Conservation (phyloP, 257 asterid genomes). For the Linaria vulgaris region DNA sequence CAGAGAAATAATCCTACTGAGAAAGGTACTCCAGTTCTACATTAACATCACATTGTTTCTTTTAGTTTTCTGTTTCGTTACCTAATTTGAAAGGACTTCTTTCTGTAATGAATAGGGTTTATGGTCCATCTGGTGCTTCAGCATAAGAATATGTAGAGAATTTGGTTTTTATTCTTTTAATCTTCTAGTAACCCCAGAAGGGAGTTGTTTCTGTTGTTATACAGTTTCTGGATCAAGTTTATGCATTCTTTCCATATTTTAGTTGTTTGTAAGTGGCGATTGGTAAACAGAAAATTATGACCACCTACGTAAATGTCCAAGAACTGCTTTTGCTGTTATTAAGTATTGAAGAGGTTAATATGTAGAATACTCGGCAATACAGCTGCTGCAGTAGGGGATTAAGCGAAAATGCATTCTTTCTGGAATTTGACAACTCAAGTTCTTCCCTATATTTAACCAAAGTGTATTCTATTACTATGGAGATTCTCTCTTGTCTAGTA, state of each 20-base stretch:
- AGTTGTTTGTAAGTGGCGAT: background rate
- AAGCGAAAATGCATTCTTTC: background rate
- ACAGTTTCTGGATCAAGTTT: slow-evolving; percentile 10
- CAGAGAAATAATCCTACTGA: slow-evolving; percentile 67
- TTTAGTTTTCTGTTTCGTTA: slow-evolving; percentile 11
- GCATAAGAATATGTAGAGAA: background rate
- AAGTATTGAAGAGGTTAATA: slow-evolving; percentile 6
- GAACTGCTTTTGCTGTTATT: background rate
- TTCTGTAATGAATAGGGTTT: slow-evolving; percentile 1
- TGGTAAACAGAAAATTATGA: slow-evolving; percentile 15
- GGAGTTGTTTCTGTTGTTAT: slow-evolving; percentile 2
- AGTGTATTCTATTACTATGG: slow-evolving; percentile 13
- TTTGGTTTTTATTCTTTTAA: background rate
- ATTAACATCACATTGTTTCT: background rate
- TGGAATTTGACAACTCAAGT: slow-evolving; percentile 1
- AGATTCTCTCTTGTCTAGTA: background rate
- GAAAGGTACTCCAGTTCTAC: slow-evolving; percentile 51
- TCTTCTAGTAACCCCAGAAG: no score
- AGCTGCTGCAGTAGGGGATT: slow-evolving; percentile 13
- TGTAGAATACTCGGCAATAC: background rate
- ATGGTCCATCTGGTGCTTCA: slow-evolving; percentile 9
- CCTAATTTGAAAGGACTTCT: slow-evolving; percentile 1
- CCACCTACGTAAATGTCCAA: background rate
- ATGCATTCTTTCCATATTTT: slow-evolving; percentile 3
- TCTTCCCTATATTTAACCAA: background rate